Percentiles rank a stretch among this genome's conserved stretches.
Conservation (phyloP, 768 basidiomycete genomes). For the Dioszegia hungarica region DNA sequence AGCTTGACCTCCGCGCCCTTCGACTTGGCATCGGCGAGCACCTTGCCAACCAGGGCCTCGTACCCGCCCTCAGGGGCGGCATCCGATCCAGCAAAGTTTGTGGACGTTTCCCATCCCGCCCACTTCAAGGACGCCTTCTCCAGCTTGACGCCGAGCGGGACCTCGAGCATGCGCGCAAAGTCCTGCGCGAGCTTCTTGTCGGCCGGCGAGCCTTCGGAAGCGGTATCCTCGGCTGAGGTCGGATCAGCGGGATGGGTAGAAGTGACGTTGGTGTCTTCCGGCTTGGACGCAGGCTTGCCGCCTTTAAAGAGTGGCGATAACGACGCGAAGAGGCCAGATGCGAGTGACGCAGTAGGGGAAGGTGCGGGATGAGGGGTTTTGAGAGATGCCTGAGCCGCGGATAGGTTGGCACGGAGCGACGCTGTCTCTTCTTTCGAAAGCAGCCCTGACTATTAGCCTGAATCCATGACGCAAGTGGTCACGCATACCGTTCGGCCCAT, state of each 20-base stretch:
- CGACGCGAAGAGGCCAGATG: slow-evolving; percentile 30
- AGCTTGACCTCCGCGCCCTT: slow-evolving; percentile 29
- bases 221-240: slow-evolving; percentile 1
- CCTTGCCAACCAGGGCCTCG: slow-evolving; percentile 30
- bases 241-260: slow-evolving; percentile 36
- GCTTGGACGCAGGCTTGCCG: slow-evolving; percentile 11
- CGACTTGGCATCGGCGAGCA: slow-evolving; percentile 21
- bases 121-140: slow-evolving; percentile 41
- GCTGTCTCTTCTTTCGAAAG: slow-evolving; percentile 18
- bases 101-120: slow-evolving; percentile 44
- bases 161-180: slow-evolving; percentile 40
- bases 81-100: slow-evolving; percentile 42
- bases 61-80: slow-evolving; percentile 47
- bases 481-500: slow-evolving; percentile 38
- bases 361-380: slow-evolving; percentile 35
- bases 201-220: neutral
- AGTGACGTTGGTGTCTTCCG: slow-evolving; percentile 17
- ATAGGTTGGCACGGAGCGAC: slow-evolving; percentile 28
- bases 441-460: slow-evolving; percentile 15
- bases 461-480: neutral
- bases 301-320: slow-evolving; percentile 32
- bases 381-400: slow-evolving; percentile 36
- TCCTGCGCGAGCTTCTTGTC: slow-evolving; percentile 23
- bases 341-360: slow-evolving; percentile 29
- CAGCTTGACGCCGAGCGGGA: slow-evolving; percentile 41